phyloP scores from a whole-genome alignment of 2,329 filamentous ascomycete species.

The Endothia cerciana region DNA sequence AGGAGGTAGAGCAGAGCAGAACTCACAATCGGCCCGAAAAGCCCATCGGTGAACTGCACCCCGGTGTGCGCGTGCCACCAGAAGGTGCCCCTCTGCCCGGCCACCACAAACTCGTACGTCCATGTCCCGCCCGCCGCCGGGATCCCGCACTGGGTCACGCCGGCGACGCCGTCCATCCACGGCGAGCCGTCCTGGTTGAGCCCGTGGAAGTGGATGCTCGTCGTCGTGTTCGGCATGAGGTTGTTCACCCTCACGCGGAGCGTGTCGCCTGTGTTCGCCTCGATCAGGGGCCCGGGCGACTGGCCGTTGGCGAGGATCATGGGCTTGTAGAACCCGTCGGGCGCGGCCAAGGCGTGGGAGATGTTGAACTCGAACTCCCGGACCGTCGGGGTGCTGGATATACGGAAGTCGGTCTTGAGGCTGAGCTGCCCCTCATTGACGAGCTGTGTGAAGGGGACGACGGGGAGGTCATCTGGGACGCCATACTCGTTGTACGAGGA shows the following conservation, averaged over 20 bases:
- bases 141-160: constrained; percentile 64
- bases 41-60: constrained; percentile 66
- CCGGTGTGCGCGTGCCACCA: constrained; percentile 66
- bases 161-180: constrained; percentile 68
- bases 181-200: constrained; percentile 66
- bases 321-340: constrained; percentile 43
- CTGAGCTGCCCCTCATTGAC: constrained; percentile 27
- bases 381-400: constrained; percentile 24
- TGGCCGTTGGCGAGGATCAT: constrained; percentile 47
- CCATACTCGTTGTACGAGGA: constrained; percentile 32
- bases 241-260: constrained; percentile 47
- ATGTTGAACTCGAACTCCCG: constrained; percentile 42
- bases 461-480: constrained; percentile 32
- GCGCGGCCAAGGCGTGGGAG: constrained; percentile 37
- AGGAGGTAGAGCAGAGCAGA: background rate
- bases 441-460: constrained; percentile 30
- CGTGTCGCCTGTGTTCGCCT: constrained; percentile 49
- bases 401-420: constrained; percentile 36
- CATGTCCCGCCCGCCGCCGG: constrained; percentile 55
- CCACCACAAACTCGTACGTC: constrained; percentile 63
- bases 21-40: constrained; percentile 62
- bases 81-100: constrained; percentile 44
- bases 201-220: constrained; percentile 71
- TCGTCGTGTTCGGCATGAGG: constrained; percentile 42
- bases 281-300: constrained; percentile 48